Base-by-base conservation (phyloP, 108 stramenopile genomes). In the Chaetoceros tenuissimus region DNA sequence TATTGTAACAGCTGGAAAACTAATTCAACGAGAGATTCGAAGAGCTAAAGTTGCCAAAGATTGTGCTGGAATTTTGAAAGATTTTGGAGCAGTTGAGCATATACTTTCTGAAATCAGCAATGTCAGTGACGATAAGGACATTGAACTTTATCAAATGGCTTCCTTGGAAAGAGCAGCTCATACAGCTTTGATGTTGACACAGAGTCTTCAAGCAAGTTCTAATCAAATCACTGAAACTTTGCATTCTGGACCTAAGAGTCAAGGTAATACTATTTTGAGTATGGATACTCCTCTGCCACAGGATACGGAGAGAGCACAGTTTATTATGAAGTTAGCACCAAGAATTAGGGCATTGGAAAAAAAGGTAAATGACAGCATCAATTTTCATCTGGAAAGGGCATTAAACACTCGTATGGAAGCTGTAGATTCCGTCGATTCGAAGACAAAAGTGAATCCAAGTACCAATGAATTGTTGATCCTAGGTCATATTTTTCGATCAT, bases 161-260 rank as follows among this genome's bases (percentile, higher is more conserved):
- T 83, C 87, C n/a, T 69, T 93, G 28, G 91, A 89, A 71, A 74
- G 91, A 47, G 79, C 76, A 24, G 87, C 91, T 7, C 84, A 87
- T 61, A 81, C 71, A 8, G 68, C 84, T 3, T 65, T 86, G 1
- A 60, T 77, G 62, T 67, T 87, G 20, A 57, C 79, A 17, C 72
- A 82, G 57, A 85, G 89, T 51, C 64, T 93, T 18, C 72, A 87
- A 59, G 56, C 57, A 5, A 77, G 78, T 44, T 81, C 77, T 7
- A 64, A 77, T 30, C 57, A 71, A 27, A 69, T 87, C 28, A 67
- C 85, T 0, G 59, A 75, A 0, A 54, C 55, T 26, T 25, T 67
- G 23, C 71, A 73, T 58, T 81, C 81, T 0, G 69, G 71, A 21
- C 53, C 51, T 26, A 60, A 53, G 21, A 63, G 34, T 40, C 8